phyloP scores from a whole-genome alignment of 495 filamentous ascomycete species.

The Penicillium crystallinum region DNA sequence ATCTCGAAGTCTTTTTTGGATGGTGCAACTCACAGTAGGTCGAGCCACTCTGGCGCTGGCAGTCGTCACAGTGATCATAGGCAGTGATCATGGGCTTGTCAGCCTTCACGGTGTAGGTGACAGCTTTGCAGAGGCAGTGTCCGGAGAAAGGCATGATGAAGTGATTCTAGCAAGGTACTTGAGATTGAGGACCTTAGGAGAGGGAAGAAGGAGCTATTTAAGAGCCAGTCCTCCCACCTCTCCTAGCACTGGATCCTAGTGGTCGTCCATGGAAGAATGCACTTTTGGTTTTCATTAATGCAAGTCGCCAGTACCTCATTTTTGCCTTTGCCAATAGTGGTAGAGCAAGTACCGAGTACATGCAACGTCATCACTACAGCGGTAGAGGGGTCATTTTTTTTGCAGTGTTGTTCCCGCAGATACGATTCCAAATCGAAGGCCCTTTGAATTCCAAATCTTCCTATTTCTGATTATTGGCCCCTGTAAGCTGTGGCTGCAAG shows the following conservation, averaged over 20 bases:
- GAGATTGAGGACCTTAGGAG: slow-evolving; percentile 26
- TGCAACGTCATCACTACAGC: not conserved
- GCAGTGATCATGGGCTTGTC: slow-evolving; percentile 51
- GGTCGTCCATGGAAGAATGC: not conserved
- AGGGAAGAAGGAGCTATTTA: slow-evolving; percentile 24
- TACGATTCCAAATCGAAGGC: not conserved
- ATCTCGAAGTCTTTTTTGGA: not conserved
- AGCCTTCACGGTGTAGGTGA: slow-evolving; percentile 57
- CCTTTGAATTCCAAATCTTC: not conserved
- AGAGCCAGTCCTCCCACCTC: not conserved
- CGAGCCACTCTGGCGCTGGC: slow-evolving; percentile 63
- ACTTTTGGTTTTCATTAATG: not conserved
- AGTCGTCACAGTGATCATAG: slow-evolving; percentile 70
- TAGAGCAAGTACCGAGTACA: not conserved
- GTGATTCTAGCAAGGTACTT: slow-evolving; percentile 34
- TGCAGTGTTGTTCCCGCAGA: not conserved
- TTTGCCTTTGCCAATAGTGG: not conserved
- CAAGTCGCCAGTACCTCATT: not conserved
- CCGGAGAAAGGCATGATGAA: slow-evolving; percentile 57
- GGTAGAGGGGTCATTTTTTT: not conserved
- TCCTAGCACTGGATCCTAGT: not conserved
- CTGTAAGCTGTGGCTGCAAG: not conserved
- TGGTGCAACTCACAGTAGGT: slow-evolving; percentile 52
- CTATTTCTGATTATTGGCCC: not conserved
- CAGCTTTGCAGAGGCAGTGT: slow-evolving; percentile 66